phyloP scores from a whole-genome alignment of 441 rosid species.

The Brassica balearica region DNA sequence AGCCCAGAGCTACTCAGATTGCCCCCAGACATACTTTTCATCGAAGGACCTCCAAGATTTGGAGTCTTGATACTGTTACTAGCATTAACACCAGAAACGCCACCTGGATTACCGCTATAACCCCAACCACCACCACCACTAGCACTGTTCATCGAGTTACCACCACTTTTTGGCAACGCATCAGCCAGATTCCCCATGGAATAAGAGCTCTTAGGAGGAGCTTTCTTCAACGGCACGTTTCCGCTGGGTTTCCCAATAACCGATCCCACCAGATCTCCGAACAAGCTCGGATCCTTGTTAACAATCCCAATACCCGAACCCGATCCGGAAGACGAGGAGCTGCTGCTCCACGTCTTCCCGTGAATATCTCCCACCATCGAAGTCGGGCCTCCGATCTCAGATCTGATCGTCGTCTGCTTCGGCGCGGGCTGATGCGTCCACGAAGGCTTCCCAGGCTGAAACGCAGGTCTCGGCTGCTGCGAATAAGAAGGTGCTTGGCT shows the following conservation, averaged over 20 bases:
- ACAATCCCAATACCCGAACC: constrained; percentile 69
- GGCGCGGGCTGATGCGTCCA: constrained; percentile 91
- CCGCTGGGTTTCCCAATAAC: constrained; percentile 64
- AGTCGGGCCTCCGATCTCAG: constrained; percentile 60
- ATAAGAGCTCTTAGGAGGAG: constrained; percentile 56
- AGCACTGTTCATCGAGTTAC: constrained; percentile 48
- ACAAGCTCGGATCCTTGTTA: constrained; percentile 73
- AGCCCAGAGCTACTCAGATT: constrained; percentile 54
- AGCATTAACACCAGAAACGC: constrained; percentile 51
- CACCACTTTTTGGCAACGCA: constrained; percentile 69
- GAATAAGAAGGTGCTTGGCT: constrained; percentile 55
- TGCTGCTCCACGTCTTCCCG: constrained; percentile 74
- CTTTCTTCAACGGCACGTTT: constrained; percentile 78
- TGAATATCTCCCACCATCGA: constrained; percentile 92
- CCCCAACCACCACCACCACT: constrained; percentile 57
- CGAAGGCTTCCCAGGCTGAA: constrained; percentile 78
- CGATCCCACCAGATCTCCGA: constrained; percentile 86
- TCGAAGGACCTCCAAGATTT: constrained; percentile 69
- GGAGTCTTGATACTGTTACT: constrained; percentile 46
- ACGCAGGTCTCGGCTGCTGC: constrained; percentile 71
- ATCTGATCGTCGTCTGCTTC: constrained; percentile 47
- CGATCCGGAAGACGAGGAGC: constrained; percentile 49
- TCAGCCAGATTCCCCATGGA: constrained; percentile 81
- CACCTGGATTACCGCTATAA: constrained; percentile 50
- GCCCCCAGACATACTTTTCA: constrained; percentile 58